These are phyloP conservation scores for Alternaria consortialis DNA, from an alignment of 2,329 filamentous ascomycete genomes.

Conservation along the genomic window DNA sequence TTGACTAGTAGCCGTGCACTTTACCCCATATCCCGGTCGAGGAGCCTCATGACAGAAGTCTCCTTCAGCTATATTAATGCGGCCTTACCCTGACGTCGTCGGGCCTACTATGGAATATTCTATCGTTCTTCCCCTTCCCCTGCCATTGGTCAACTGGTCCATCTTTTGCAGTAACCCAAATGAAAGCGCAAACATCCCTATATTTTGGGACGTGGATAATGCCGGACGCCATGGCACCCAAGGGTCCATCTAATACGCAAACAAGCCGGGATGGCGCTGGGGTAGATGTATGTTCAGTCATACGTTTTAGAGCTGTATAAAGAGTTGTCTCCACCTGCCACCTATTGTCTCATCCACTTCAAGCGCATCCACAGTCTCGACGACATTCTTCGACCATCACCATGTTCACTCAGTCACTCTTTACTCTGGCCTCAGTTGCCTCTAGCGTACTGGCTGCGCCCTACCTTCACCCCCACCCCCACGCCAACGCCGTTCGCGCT, in stretches of 20 bases:
- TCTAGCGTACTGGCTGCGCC: slow-evolving; percentile 40
- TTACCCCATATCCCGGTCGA: slow-evolving; percentile 22
- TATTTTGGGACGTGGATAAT: slow-evolving; percentile 23
- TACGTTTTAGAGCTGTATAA: slow-evolving; percentile 25
- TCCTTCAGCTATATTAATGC: slow-evolving; percentile 26
- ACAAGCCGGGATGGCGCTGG: background rate
- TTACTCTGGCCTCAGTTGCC: slow-evolving; percentile 33
- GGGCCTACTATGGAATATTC: slow-evolving; percentile 37
- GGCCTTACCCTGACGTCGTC: slow-evolving; percentile 19
- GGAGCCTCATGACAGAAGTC: slow-evolving; percentile 15
- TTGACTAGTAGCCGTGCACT: slow-evolving; percentile 14
- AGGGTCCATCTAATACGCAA: slow-evolving; percentile 18
- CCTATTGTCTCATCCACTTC: background rate
- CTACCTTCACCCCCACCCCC: slow-evolving; percentile 4
- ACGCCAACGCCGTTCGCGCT: slow-evolving; percentile 2
- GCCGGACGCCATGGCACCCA: slow-evolving; percentile 18
- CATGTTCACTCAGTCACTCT: slow-evolving; percentile 38
- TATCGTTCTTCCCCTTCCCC: slow-evolving; percentile 21
- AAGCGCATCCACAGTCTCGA: slow-evolving; percentile 14
- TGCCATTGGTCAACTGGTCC: slow-evolving; percentile 24
- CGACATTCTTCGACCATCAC: slow-evolving; percentile 10
- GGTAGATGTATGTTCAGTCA: background rate
- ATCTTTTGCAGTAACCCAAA: slow-evolving; percentile 4
- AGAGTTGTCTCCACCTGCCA: slow-evolving; percentile 8
- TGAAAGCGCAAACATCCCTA: slow-evolving; percentile 24